Percentiles rank a stretch among this genome's conserved stretches.
Evolutionary conservation across 2,329 filamentous ascomycete genomes (phyloP).

Genomic region (Tolypocladium paradoxum): DNA sequence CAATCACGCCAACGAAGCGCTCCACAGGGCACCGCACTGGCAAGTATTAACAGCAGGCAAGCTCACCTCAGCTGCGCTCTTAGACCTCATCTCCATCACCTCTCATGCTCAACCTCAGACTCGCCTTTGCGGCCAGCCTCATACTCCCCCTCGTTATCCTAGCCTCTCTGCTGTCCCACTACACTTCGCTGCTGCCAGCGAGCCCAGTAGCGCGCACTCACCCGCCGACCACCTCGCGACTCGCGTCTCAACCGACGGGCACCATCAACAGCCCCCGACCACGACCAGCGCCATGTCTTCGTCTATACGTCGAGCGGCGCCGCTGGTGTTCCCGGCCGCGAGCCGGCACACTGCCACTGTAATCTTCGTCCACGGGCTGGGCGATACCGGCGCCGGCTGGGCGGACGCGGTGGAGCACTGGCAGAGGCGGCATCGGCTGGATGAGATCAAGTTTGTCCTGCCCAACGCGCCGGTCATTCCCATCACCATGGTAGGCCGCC

Average conservation of each 20-base stretch:
- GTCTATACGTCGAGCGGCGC: slow-evolving; percentile 24
- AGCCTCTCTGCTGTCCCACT: not conserved
- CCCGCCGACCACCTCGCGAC: not conserved
- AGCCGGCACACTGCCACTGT: slow-evolving; percentile 86
- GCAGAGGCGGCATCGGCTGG: slow-evolving; percentile 67
- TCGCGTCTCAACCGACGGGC: not conserved
- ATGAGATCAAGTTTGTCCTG: slow-evolving; percentile 88
- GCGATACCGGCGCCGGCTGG: slow-evolving; percentile 75
- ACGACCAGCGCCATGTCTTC: slow-evolving; percentile 11
- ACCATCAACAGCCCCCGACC: not conserved
- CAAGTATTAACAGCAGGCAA: too few relatives aligned
- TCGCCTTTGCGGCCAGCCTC: not conserved
- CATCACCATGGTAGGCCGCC: slow-evolving; percentile 51
- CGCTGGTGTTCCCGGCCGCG: slow-evolving; percentile 66
- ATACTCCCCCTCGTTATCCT: not conserved
- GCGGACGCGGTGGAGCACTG: slow-evolving; percentile 77
- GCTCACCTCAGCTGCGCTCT: too few relatives aligned
- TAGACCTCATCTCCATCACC: not conserved
- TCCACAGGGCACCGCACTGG: too few relatives aligned
- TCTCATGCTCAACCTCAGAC: not conserved
- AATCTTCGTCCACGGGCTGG: slow-evolving; percentile 87
- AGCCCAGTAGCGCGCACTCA: not conserved
- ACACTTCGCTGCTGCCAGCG: not conserved
- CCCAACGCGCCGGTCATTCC: slow-evolving; percentile 82
- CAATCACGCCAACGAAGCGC: too few relatives aligned